Base-by-base conservation (phyloP, 2,329 filamentous ascomycete genomes). In the Talaromyces sp. region DNA sequence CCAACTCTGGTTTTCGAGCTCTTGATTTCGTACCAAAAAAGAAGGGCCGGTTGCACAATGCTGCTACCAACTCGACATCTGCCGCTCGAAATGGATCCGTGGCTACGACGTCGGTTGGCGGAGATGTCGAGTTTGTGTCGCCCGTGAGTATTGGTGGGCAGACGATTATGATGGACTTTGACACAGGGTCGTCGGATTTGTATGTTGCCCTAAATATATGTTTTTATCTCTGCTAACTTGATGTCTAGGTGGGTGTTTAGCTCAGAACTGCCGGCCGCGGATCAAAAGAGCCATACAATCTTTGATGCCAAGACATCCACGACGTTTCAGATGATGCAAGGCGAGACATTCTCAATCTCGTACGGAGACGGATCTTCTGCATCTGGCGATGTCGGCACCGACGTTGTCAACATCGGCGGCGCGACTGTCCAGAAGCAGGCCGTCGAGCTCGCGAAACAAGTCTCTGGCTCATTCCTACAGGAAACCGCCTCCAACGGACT, bases 141-240 rank as follows among this genome's bases (percentile, higher is more conserved):
- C 86, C 87, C 0, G 85, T 91, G 57, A 81, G 71, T n/a, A 83
- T 91, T 64, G 88, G 88, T 62, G 86, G 85, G 5, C 88, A 91
- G 74, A 82, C 80, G 4, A 68, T 91, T 60, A 84, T 86, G 68
- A 75, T 91, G 70, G 85, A 90, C 71, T 89, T 91, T 69, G 88
- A 91, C 73, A 88, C 87, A n/a, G 88, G 88, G 60, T 90, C 88
- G 1, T 83, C 88, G 12, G 88, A 91, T 72, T 80, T 90, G 77
- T 85, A 80, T 70, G 61, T 57, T 35, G 17, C n/a, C n/a, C 4
- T 11, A 46, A 12, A 9, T 11, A 46, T 24, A 21, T 46, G 3
- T 19, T 8, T 59, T 54, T 24, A 24, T 46, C 3, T 4, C 63
- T 26, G 60, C 48, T 24, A 54, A 38, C 14, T 19, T 21, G 29